phyloP scores from a whole-genome alignment of 2,329 filamentous ascomycete species.

The Colletotrichum paranaense region DNA sequence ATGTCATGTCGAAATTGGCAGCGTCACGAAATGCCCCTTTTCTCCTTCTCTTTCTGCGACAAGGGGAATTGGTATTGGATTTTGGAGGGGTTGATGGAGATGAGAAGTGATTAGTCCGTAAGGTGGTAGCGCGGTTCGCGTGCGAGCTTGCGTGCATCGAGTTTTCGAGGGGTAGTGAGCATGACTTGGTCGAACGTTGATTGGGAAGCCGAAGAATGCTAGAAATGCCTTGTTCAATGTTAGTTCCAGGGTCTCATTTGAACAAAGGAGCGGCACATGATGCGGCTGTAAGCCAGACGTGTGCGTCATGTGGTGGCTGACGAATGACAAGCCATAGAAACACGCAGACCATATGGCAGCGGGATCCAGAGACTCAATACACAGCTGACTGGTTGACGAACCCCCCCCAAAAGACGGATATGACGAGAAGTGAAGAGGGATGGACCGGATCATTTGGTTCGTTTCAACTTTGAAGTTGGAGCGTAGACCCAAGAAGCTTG shows the following conservation, averaged over 20 bases:
- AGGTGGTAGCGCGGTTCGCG: background rate
- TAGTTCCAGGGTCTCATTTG: conserved; percentile 19
- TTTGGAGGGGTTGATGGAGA: conserved; percentile 21
- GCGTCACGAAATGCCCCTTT: conserved; percentile 21
- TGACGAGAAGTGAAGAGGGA: conserved; percentile 5
- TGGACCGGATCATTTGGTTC: conserved; percentile 16
- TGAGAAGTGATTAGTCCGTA: conserved; percentile 11
- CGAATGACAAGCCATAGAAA: conserved; percentile 21
- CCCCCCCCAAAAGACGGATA: background rate
- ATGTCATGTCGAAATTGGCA: conserved; percentile 32
- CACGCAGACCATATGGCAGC: background rate
- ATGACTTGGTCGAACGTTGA: background rate
- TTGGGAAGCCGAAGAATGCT: background rate
- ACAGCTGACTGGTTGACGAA: conserved; percentile 13
- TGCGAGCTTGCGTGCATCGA: background rate
- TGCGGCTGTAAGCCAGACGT: conserved; percentile 25
- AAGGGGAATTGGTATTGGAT: background rate
- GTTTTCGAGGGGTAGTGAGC: background rate
- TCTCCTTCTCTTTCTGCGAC: background rate
- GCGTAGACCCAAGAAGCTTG: background rate
- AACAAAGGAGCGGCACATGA: conserved; percentile 32
- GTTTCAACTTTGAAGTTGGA: conserved; percentile 13
- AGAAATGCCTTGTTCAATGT: background rate
- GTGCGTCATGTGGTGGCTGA: conserved; percentile 31
- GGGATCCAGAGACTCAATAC: background rate